phyloP scores from a whole-genome alignment of 768 basidiomycete species.

The Lactifluus rugatus region DNA sequence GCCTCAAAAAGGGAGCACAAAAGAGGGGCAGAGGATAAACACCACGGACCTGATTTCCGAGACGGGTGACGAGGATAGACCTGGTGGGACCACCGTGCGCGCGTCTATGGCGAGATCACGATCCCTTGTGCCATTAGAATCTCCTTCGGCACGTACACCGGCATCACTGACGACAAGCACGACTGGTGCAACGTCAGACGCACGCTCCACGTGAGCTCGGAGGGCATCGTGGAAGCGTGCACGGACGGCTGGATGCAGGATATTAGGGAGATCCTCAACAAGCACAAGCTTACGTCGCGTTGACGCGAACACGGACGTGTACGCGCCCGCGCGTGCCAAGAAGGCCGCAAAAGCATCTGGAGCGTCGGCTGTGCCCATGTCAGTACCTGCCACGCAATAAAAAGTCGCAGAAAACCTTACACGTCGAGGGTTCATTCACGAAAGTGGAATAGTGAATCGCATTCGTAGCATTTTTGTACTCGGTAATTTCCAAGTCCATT shows the following conservation, averaged over 20 bases:
- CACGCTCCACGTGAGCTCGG: conserved; percentile 40
- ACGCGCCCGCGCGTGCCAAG: conserved; percentile 56
- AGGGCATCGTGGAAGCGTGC: conserved; percentile 64
- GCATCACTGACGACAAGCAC: conserved; percentile 79
- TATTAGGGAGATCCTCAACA: conserved; percentile 86
- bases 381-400: neutral
- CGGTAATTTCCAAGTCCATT: conserved; percentile 68
- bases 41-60: conserved; percentile 69
- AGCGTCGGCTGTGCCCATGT: conserved; percentile 5
- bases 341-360: conserved; percentile 64
- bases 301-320: conserved; percentile 40
- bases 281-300: conserved; percentile 44
- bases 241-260: conserved; percentile 63
- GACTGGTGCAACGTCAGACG: conserved; percentile 42
- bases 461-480: conserved; percentile 44
- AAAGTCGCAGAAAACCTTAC: neutral
- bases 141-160: conserved; percentile 60
- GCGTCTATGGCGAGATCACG: conserved; percentile 50
- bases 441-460: conserved; percentile 49
- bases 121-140: conserved; percentile 40
- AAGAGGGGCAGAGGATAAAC: conserved; percentile 22
- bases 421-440: conserved; percentile 2
- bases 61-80: conserved; percentile 61
- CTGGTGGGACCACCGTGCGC: conserved; percentile 59
- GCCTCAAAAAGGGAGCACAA: neutral